phyloP scores from a whole-genome alignment of 352 stramenopile genomes.

The Hyaloperonospora brassicae region DNA sequence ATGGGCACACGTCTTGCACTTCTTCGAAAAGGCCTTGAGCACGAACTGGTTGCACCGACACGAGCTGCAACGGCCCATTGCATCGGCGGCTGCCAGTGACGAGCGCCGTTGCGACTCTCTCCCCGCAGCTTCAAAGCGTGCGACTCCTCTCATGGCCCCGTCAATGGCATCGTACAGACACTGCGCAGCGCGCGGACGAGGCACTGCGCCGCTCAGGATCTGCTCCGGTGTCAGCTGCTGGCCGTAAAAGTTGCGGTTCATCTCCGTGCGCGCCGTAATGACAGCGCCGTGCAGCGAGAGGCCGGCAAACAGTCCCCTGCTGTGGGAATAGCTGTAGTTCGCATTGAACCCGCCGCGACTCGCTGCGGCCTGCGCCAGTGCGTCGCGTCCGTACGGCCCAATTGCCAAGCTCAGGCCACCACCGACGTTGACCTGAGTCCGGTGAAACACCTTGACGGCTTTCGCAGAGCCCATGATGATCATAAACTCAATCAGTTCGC shows the following conservation, averaged over 20 bases:
- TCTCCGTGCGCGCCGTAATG: constrained; percentile 83
- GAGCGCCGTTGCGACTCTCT: constrained; percentile 7
- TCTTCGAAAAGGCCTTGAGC: constrained; percentile 63
- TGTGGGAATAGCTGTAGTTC: constrained; percentile 93
- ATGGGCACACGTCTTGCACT: constrained; percentile 67
- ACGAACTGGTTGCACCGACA: constrained; percentile 54
- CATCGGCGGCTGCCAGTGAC: constrained; percentile 10
- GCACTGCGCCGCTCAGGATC: constrained; percentile 57
- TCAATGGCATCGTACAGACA: constrained; percentile 75
- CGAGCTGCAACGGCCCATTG: constrained; percentile 32
- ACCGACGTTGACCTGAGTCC: constrained; percentile 87
- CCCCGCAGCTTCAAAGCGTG: constrained; percentile 41
- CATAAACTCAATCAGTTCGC: constrained; percentile 91
- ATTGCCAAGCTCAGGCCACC: constrained; percentile 86
- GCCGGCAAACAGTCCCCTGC: constrained; percentile 88
- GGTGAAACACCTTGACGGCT: constrained; percentile 88
- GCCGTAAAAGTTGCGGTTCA: constrained; percentile 95
- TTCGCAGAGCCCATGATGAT: constrained; percentile 91
- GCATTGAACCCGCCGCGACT: constrained; percentile 67
- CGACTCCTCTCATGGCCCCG: constrained; percentile 57
- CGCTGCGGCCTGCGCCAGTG: constrained; percentile 70
- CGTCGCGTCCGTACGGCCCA: constrained; percentile 84
- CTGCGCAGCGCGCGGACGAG: constrained; percentile 52
- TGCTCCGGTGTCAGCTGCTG: constrained; percentile 67
- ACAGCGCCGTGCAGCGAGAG: constrained; percentile 90